A percentile compares a stretch with the other conserved stretches of the same genome.
These are phyloP conservation scores for Epichloe hybrida DNA, from an alignment of 2,329 filamentous ascomycete species.

Conservation along the genomic window DNA sequence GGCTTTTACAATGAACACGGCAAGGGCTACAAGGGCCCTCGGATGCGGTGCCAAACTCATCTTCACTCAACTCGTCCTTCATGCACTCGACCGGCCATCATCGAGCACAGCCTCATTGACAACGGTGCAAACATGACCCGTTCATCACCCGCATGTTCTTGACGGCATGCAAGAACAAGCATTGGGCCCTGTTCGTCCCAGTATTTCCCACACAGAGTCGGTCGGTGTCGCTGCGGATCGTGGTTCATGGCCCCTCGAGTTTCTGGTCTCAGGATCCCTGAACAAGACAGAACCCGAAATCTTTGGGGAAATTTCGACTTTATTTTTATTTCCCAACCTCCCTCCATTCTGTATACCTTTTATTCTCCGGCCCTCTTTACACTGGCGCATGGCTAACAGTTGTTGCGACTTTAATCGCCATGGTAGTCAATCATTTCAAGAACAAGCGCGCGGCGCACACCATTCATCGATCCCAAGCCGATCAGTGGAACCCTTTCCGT, in stretches of 20 bases:
- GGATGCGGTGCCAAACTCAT: not conserved
- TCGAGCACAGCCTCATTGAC: constrained; percentile 1
- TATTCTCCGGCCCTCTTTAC: not conserved
- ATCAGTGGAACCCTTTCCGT: constrained; percentile 32
- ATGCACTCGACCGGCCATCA: not conserved
- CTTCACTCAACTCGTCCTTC: not conserved
- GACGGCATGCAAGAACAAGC: not conserved
- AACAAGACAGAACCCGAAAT: not conserved
- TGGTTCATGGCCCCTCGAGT: not conserved
- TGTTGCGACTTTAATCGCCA: constrained; percentile 5
- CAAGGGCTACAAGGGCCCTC: not conserved
- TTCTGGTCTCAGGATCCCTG: not conserved
- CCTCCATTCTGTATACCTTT: not conserved
- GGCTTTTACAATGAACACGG: not conserved
- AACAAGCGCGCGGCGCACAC: constrained; percentile 31
- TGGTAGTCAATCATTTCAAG: constrained; percentile 31
- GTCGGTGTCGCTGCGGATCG: not conserved
- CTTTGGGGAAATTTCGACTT: not conserved
- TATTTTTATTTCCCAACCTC: not conserved
- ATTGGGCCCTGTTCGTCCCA: not conserved
- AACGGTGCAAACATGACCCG: not conserved
- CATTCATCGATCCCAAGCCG: constrained; percentile 25
- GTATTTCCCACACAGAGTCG: not conserved
- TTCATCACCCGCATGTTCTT: not conserved
- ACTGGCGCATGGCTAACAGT: constrained; percentile 4